Evolutionary conservation across 2,329 filamentous ascomycete genomes (phyloP), one percentile per base, ranked within the genome.

Genomic region (Paraconiothyrium brasiliense): DNA sequence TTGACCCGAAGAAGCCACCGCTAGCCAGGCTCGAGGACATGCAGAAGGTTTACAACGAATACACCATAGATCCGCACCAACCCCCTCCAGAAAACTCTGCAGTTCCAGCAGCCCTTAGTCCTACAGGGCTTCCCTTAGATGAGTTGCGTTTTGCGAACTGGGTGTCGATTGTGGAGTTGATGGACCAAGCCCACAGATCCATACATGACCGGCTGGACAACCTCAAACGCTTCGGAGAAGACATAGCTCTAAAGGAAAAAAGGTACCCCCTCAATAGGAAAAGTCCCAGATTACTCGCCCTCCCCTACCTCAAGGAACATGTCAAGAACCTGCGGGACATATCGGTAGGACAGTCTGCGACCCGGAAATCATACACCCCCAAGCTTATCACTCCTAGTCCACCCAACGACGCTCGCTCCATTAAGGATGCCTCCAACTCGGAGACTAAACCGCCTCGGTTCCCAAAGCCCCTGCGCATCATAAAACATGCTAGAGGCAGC

Each of bases 71-170:
- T 57, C 76, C 73, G 9, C 65, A 71, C 52, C 72, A 77, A 52
- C 76, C 75, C 4, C 13, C 66, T 61, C 30, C 58, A 67, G 14
- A 59, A 60, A 22, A 57, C 62, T 16, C 44, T 60, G 14, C 22
- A 46, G 20, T 44, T 8, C 52, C 63, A 16, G 49, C 63, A 22
- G 60, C 64, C 10, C 47, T 72, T n/a, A 76, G 72, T 43, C 46
- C 74, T 2, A 80, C 80, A 1, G 80, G 80, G 14, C 76, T 83
- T 34, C 75, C 81, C 0, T 68, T 84, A 14, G 79, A 79, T 43
- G 76, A 80, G 24, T 71, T 85, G 14, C 79, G 84, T 41, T 86
- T 82, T 69, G 76, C 79, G 61, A 84, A 84, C 60, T 86, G 84
- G 84, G 74, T 79, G 51, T 73, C 72, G 8, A 74, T 85, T 50